Conservation (phyloP, 352 stramenopile species). For the Globisporangium polare region DNA sequence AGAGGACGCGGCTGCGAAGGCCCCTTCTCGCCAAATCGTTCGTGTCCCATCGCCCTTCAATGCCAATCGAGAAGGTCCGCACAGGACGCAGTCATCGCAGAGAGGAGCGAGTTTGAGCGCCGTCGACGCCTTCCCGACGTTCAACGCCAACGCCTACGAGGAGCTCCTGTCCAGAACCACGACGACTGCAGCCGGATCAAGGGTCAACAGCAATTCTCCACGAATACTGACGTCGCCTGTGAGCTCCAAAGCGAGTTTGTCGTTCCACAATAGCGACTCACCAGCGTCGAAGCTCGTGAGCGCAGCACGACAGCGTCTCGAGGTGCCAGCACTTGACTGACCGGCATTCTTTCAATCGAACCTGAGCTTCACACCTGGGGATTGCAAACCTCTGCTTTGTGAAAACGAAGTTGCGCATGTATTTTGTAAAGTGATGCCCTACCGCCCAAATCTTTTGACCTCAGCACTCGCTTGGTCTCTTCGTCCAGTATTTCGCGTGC, state of each 20-base stretch:
- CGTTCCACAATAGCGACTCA: constrained; percentile 24
- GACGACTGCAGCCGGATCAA: background rate
- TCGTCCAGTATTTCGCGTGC: background rate
- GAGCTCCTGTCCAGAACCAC: constrained; percentile 19
- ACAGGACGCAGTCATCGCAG: background rate
- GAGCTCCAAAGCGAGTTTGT: constrained; percentile 17
- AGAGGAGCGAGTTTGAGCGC: constrained; percentile 11
- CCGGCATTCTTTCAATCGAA: too few relatives aligned
- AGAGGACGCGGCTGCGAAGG: constrained; percentile 27
- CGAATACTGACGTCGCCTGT: background rate
- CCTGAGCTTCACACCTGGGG: too few relatives aligned
- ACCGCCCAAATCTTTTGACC: background rate
- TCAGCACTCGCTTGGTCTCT: background rate
- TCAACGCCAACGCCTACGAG: constrained; percentile 31
- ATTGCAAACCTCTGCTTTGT: too few relatives aligned
- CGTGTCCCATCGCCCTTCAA: constrained; percentile 24
- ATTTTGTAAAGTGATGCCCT: background rate
- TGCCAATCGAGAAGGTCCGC: background rate
- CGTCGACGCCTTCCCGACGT: constrained; percentile 25
- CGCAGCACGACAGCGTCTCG: constrained; percentile 32
- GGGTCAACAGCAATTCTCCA: background rate
- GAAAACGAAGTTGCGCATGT: background rate
- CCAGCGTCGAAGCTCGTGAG: constrained; percentile 31
- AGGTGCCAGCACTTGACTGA: constrained; percentile 8
- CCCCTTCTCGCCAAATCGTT: constrained; percentile 24